Base-by-base conservation (phyloP, 2,329 filamentous ascomycete genomes). In the Fusarium mexicanum region DNA sequence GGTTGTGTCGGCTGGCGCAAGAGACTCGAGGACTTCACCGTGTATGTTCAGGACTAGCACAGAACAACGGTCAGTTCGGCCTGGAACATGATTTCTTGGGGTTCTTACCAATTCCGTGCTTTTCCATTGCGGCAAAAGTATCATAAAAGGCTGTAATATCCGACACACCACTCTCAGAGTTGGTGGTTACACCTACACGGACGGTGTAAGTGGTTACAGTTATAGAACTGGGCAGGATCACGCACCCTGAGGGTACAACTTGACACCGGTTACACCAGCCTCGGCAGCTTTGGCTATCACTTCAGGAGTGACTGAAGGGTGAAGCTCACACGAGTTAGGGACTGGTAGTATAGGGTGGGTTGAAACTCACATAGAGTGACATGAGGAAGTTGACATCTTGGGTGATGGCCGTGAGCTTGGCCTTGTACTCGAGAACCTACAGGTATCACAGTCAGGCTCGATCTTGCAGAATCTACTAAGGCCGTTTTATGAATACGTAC, bases 71-170 rank as follows among this genome's bases (percentile, higher is more conserved):
- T 74, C 35, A 73, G 66, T 53, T 40, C 51, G n/a, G 20, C 20
- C 37, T 48, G 16, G 17, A 13, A 31, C 18, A 29, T 3, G 22
- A 5, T 12, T 16, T 8, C 22, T 16, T 16, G 38, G 18, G 26
- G 51, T 61, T 79, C 80, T 62, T 41, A 71, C 72, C 66, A 24
- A 98, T 86, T 75, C 92, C 91, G 75, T 95, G 90, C 68, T 91
- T 85, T 80, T 98, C 93, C 95, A 98, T 98, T 74, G 94, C 93
- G n/a, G 88, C 89, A 80, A 98, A 97, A 20, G 96, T 93, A 12
- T 91, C 89, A 80, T 93, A 93, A 84, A 94, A 96, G 38, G 87
- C 84, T 69, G 91, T 90, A 78, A 94, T 90, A 64, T 90, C 89
- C 22, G 92, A 85, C 31, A 95, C 93, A 18, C 93, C 94, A 33